Conservation (phyloP, 169 alveolate genomes). For the Eimeria zaria region DNA sequence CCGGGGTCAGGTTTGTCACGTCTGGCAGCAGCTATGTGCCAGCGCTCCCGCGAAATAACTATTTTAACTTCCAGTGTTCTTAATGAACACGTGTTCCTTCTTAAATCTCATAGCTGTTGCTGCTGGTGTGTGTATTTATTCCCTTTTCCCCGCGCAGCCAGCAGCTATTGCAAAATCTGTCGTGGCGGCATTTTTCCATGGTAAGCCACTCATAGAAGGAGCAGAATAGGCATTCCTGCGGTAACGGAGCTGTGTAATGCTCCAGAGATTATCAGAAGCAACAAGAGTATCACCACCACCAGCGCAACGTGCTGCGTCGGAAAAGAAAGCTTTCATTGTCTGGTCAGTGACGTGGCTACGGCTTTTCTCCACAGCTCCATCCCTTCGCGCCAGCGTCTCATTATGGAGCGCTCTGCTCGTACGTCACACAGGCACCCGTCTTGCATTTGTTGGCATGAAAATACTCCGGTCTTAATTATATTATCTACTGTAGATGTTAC, state of each 20-base stretch:
- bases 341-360: constrained; percentile 53
- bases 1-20: background rate
- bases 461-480: too few relatives aligned
- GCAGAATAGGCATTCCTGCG: background rate
- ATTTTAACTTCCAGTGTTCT: background rate
- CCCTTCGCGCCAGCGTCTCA: constrained; percentile 73
- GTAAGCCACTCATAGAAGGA: background rate
- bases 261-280: background rate
- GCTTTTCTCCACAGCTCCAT: constrained; percentile 74
- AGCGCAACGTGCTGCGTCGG: background rate
- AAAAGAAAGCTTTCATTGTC: background rate
- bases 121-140: background rate
- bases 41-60: background rate
- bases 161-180: background rate
- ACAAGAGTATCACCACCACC: background rate
- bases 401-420: constrained; percentile 62
- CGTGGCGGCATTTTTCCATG: background rate
- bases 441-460: background rate
- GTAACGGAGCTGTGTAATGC: background rate
- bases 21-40: background rate
- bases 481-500: background rate
- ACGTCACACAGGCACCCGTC: background rate
- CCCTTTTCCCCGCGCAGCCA: background rate
- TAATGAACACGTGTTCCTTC: background rate
- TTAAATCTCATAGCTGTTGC: background rate